Percentiles rank a stretch among this genome's conserved stretches.
Conservation (phyloP, 1,284 basidiomycete genomes). For the Trametes pubescens region DNA sequence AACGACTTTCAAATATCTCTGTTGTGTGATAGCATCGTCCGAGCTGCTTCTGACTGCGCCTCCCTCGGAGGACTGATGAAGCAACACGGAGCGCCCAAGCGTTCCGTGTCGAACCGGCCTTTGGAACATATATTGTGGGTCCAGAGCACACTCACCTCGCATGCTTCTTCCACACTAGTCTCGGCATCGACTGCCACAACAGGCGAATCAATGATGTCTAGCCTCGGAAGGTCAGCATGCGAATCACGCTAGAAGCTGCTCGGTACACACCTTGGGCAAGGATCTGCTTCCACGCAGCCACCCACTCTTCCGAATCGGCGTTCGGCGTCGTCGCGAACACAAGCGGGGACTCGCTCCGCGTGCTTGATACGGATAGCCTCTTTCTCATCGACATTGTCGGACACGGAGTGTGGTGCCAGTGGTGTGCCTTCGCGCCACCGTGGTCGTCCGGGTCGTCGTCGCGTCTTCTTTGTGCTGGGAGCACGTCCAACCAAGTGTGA, state of each 20-base stretch:
- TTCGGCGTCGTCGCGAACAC: slow-evolving; percentile 43
- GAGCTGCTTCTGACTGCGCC: too few relatives aligned
- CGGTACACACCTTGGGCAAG: slow-evolving; percentile 58
- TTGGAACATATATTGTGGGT: too few relatives aligned
- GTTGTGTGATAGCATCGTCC: too few relatives aligned
- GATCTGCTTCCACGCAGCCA: slow-evolving; percentile 61
- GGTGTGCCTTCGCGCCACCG: slow-evolving; percentile 3
- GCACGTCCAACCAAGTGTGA: not conserved
- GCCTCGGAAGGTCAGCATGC: not conserved
- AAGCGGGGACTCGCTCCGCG: slow-evolving; percentile 43
- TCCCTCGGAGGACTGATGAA: too few relatives aligned
- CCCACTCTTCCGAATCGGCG: slow-evolving; percentile 63
- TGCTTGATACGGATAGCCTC: slow-evolving; percentile 46
- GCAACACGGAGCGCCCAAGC: not conserved
- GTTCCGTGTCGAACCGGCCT: too few relatives aligned
- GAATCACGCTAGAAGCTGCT: not conserved
- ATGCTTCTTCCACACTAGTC: slow-evolving; percentile 79
- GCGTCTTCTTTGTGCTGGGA: not conserved
- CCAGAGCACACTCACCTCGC: slow-evolving; percentile 63
- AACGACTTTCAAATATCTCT: too few relatives aligned
- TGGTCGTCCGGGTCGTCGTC: slow-evolving; percentile 3
- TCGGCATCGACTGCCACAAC: slow-evolving; percentile 71
- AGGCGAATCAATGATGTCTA: slow-evolving; percentile 72
- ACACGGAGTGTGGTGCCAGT: not conserved
- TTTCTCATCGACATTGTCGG: slow-evolving; percentile 41